A percentile compares a stretch with the other conserved stretches of the same genome.
Evolutionary conservation across 805 yeast species (phyloP).

Genomic region (Wickerhamiella nectarea): DNA sequence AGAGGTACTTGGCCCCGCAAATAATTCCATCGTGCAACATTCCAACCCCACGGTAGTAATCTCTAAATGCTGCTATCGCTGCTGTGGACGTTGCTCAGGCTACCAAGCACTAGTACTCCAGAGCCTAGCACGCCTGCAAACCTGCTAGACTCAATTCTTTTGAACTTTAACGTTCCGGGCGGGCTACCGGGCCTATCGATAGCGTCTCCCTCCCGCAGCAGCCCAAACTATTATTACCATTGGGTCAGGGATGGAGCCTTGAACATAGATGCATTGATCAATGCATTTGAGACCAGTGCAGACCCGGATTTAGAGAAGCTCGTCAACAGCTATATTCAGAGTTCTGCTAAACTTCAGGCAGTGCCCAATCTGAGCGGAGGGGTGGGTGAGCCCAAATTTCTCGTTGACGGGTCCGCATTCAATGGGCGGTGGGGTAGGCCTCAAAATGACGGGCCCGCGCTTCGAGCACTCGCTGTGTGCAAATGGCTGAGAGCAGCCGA

Average conservation of each 20-base stretch:
- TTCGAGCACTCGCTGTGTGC: constrained; percentile 53
- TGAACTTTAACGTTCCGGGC: constrained; percentile 11
- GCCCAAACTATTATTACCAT: constrained; percentile 76
- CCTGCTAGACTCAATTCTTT: not conserved
- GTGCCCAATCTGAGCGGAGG: constrained; percentile 64
- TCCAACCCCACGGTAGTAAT: too few species aligned
- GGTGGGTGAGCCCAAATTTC: constrained; percentile 84
- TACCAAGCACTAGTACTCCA: too few species aligned
- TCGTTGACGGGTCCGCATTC: constrained; percentile 51
- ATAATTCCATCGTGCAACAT: too few species aligned
- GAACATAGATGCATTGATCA: constrained; percentile 43
- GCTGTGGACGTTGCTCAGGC: too few species aligned
- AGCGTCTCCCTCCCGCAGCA: constrained; percentile 62
- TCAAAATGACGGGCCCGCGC: constrained; percentile 88
- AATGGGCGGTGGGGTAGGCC: constrained; percentile 80
- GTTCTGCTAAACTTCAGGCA: constrained; percentile 49
- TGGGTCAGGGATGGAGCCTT: constrained; percentile 90
- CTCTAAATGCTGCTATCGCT: too few species aligned
- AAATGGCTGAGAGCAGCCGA: constrained; percentile 34
- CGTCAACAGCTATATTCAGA: constrained; percentile 50
- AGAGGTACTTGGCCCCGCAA: too few species aligned
- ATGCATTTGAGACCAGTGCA: constrained; percentile 18
- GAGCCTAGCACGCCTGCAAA: not conserved
- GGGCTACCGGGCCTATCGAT: constrained; percentile 54
- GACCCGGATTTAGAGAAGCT: constrained; percentile 15